Conservation (phyloP, 305 asterid species). For the Plantago coronopus region DNA sequence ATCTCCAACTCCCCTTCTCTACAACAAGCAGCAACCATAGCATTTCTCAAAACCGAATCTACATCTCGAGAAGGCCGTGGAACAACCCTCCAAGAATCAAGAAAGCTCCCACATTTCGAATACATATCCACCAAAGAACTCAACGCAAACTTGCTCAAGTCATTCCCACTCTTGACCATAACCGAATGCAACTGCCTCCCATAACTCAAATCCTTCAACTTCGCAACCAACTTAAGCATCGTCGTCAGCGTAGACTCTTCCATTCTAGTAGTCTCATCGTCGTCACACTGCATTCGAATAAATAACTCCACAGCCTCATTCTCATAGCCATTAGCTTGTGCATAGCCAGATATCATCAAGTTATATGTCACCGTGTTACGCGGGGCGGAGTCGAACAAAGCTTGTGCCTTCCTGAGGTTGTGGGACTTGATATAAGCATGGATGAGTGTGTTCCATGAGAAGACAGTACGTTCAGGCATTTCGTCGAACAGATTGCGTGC, state of each 20-base stretch:
- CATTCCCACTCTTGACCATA: slow-evolving; percentile 74
- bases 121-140: slow-evolving; percentile 86
- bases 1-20: slow-evolving; percentile 65
- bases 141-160: slow-evolving; percentile 50
- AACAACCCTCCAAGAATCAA: slow-evolving; percentile 48
- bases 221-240: slow-evolving; percentile 66
- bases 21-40: slow-evolving; percentile 80
- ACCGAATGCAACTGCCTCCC: slow-evolving; percentile 69
- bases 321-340: slow-evolving; percentile 44
- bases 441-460: slow-evolving; percentile 72
- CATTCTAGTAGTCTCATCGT: slow-evolving; percentile 26
- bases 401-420: slow-evolving; percentile 42
- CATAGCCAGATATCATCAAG: slow-evolving; percentile 62
- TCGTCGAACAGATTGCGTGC: slow-evolving; percentile 68
- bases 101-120: slow-evolving; percentile 66
- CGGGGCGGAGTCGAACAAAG: slow-evolving; percentile 55
- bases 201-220: slow-evolving; percentile 35
- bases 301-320: slow-evolving; percentile 48
- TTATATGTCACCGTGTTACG: slow-evolving; percentile 57
- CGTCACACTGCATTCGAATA: slow-evolving; percentile 50
- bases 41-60: slow-evolving; percentile 67
- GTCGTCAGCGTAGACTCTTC: slow-evolving; percentile 78
- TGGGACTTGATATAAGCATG: slow-evolving; percentile 48
- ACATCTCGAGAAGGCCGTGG: slow-evolving; percentile 24
- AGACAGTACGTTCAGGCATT: slow-evolving; percentile 71